Conservation (phyloP, 1,284 basidiomycete genomes). For the Apiotrichum gamsii region DNA sequence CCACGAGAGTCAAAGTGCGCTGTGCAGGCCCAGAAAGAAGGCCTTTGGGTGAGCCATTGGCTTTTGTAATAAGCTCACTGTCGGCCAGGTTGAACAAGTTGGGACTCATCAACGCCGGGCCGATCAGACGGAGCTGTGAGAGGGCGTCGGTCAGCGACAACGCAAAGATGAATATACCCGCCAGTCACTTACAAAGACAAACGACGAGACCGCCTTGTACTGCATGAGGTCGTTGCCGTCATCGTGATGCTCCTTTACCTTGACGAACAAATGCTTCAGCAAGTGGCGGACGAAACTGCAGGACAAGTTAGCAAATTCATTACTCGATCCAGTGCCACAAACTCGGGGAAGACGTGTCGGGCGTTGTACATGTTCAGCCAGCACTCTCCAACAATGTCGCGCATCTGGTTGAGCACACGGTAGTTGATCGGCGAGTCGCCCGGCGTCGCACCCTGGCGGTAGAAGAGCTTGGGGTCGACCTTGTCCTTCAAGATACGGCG, state of each 20-base stretch:
- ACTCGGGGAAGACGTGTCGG: slow-evolving; percentile 28
- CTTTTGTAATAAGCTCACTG: not conserved
- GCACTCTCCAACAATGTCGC: slow-evolving; percentile 17
- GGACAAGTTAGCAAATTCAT: not conserved
- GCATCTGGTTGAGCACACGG: slow-evolving; percentile 4
- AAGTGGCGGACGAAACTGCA: slow-evolving; percentile 21
- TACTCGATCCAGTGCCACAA: not conserved
- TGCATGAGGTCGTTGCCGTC: slow-evolving; percentile 17
- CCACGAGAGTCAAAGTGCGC: slow-evolving; percentile 23
- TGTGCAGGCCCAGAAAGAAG: slow-evolving; percentile 15
- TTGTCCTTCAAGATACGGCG: slow-evolving; percentile 3
- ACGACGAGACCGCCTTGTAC: slow-evolving; percentile 35
- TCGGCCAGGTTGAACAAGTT: slow-evolving; percentile 30
- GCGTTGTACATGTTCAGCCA: slow-evolving; percentile 27
- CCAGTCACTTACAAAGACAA: slow-evolving; percentile 23
- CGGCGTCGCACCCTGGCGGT: not conserved
- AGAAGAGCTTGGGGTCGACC: slow-evolving; percentile 9
- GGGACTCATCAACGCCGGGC: slow-evolving; percentile 32
- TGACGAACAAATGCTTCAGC: slow-evolving; percentile 21
- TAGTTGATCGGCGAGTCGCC: slow-evolving; percentile 6
- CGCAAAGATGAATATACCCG: not conserved
- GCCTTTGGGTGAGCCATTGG: slow-evolving; percentile 1
- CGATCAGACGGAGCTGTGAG: slow-evolving; percentile 29
- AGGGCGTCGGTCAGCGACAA: not conserved
- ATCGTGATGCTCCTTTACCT: slow-evolving; percentile 24